Evolutionary conservation across 257 asterid genomes (phyloP).

Genomic region (Capsicum chinense): DNA sequence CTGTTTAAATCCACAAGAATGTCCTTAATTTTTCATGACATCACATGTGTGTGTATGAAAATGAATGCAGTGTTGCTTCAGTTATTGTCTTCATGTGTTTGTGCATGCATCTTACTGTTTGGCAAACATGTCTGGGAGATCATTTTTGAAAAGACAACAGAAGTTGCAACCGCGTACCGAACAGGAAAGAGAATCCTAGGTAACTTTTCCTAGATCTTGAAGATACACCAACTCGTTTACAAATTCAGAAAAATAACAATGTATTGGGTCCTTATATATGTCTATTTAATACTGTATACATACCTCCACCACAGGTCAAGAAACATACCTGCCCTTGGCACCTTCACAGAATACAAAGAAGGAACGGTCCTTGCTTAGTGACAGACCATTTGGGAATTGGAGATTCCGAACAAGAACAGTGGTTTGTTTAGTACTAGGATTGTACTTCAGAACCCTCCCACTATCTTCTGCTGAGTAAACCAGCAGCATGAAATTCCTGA

Average conservation of each 20-base stretch:
- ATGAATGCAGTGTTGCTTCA: neutral
- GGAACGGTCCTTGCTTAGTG: conserved; percentile 84
- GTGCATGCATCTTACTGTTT: neutral
- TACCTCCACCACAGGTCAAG: neutral
- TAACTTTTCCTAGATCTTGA: neutral
- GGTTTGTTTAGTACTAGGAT: conserved; percentile 66
- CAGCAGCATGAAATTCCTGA: conserved; percentile 80
- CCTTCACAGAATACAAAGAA: conserved; percentile 84
- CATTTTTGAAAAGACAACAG: neutral
- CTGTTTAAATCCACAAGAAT: neutral
- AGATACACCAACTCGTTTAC: neutral
- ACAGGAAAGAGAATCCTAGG: neutral
- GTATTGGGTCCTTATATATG: neutral
- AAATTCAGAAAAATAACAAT: neutral
- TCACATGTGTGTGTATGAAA: neutral
- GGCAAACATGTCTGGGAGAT: neutral
- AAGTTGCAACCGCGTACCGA: neutral
- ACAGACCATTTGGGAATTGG: conserved; percentile 89
- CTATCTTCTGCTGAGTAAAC: conserved; percentile 77
- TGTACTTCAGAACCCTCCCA: conserved; percentile 85
- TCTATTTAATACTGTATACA: neutral
- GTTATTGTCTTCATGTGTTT: neutral
- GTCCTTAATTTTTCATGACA: neutral
- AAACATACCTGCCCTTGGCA: conserved; percentile 66
- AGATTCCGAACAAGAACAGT: conserved; percentile 70